Base-by-base conservation (phyloP, 139 green algal genomes). In the Asterochloris erici region DNA sequence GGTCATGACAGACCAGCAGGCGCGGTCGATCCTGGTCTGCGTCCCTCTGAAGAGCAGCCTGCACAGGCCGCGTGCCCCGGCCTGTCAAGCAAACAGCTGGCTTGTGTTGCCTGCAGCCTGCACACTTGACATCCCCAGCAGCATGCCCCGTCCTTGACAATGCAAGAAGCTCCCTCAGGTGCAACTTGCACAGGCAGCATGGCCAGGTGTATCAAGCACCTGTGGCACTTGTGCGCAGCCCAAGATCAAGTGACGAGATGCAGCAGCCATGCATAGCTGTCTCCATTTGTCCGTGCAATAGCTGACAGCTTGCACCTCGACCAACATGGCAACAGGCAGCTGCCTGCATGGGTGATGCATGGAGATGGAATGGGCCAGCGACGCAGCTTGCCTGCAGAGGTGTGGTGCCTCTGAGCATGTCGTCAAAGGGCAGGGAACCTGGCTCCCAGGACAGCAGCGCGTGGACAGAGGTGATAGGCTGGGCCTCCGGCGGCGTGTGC, bases 1-100 rank as follows among this genome's bases (percentile, higher is more conserved):
- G 91, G 78, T 98, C 95, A 82, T 98, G 95, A 75, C 95, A 98
- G 0, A 95, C 90, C 76, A 98, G 84, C 70, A 98, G 82, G 62
- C 88, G 79, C 9, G 91, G 90, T 27, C 82, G 64, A 24, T 70
- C 16, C 47, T 61, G 38, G n/a, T 68, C 24, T 24, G 19, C 17
- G 13, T 9, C 21, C 0, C 15, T 19, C 14, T 17, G 23, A 16
- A 60, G 23, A 19, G 60, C 23, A 54, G 38, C 38, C 76, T 80
- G 14, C 60, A 61, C 60, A 80, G 10, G 21, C 17, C 2, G 21
- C 19, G 6, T 71, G 19, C 4, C 19, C 21, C 21, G 17, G 66
- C 21, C 19, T 21, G 21, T 71, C 21, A 24, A 71, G 66, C 66
- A 71, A 21, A 21, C 1, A 71, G 2, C 9, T 24, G 17, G 66